Evolutionary conservation across 805 yeast genomes (phyloP).

Genomic region (Ogataea kodamae): DNA sequence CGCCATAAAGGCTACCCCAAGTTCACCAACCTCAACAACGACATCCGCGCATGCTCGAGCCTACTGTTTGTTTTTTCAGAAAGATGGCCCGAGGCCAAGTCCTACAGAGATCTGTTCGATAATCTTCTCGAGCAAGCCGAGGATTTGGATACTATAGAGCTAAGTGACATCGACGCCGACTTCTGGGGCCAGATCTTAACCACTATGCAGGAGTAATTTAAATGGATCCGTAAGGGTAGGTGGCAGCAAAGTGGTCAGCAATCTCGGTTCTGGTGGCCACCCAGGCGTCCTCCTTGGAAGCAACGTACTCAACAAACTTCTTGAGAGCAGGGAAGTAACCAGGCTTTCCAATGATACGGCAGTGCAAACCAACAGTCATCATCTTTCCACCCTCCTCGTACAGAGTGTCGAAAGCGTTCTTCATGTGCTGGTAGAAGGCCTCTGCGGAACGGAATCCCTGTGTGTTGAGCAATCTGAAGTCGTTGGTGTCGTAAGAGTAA

Average conservation of each 20-base stretch:
- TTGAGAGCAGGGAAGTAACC: slow-evolving; percentile 35
- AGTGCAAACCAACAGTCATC: slow-evolving; percentile 38
- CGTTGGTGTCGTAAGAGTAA: slow-evolving; percentile 28
- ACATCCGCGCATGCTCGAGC: slow-evolving; percentile 28
- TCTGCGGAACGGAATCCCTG: slow-evolving; percentile 29
- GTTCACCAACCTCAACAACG: slow-evolving; percentile 24
- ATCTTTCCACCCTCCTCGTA: slow-evolving; percentile 37
- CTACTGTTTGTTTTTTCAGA: slow-evolving; percentile 28
- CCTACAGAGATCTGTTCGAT: slow-evolving; percentile 27
- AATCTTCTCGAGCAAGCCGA: slow-evolving; percentile 23
- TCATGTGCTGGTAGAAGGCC: slow-evolving; percentile 31
- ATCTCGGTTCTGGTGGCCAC: slow-evolving; percentile 38
- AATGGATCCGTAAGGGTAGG: slow-evolving; percentile 24
- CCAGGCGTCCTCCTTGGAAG: slow-evolving; percentile 34
- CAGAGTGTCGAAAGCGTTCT: slow-evolving; percentile 36
- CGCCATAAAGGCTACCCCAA: slow-evolving; percentile 22
- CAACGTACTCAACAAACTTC: slow-evolving; percentile 35
- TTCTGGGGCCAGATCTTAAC: slow-evolving; percentile 20
- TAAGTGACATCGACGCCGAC: slow-evolving; percentile 17
- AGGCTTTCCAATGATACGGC: slow-evolving; percentile 37
- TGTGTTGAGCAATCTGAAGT: slow-evolving; percentile 24
- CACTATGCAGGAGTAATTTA: slow-evolving; percentile 8
- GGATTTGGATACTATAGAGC: slow-evolving; percentile 3
- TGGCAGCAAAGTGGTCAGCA: slow-evolving; percentile 29
- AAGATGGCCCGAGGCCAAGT: slow-evolving; percentile 27